phyloP scores from a whole-genome alignment of 2,329 filamentous ascomycete genomes.

The Paecilomyces sp. region DNA sequence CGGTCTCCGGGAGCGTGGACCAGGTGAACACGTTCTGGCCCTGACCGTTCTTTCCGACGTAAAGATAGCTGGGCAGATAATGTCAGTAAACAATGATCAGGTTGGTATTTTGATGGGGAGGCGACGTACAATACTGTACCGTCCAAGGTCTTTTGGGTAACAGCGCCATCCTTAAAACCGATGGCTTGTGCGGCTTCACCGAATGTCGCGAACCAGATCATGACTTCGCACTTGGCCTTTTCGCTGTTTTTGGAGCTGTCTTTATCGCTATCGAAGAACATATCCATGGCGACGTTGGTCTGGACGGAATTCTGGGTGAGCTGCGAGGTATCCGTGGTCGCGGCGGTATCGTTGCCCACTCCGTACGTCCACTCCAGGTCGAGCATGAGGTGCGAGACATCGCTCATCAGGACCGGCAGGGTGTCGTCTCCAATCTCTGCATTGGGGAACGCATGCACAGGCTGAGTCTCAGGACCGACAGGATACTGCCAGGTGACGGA shows the following conservation, averaged over 20 bases:
- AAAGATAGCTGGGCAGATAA: not conserved
- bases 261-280: constrained; percentile 48
- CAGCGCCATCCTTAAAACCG: constrained; percentile 28
- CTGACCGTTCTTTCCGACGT: not conserved
- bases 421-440: constrained; percentile 39
- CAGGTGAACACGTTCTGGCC: constrained; percentile 43
- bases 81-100: not conserved
- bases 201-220: constrained; percentile 50
- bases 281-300: constrained; percentile 53
- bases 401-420: constrained; percentile 37
- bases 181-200: constrained; percentile 44
- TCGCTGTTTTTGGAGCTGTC: constrained; percentile 32
- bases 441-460: constrained; percentile 52
- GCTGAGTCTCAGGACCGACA: constrained; percentile 32
- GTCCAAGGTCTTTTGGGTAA: constrained; percentile 31
- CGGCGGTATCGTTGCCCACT: constrained; percentile 35
- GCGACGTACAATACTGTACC: constrained; percentile 15
- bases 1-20: constrained; percentile 9
- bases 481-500: constrained; percentile 49
- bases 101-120: not conserved
- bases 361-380: constrained; percentile 47
- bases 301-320: constrained; percentile 36
- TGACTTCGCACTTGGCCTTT: constrained; percentile 43
- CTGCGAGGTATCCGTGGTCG: constrained; percentile 25
- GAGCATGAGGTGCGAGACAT: constrained; percentile 35